Conservation (phyloP, 148 eudicot species). For the Vaccinium corymbosum region DNA sequence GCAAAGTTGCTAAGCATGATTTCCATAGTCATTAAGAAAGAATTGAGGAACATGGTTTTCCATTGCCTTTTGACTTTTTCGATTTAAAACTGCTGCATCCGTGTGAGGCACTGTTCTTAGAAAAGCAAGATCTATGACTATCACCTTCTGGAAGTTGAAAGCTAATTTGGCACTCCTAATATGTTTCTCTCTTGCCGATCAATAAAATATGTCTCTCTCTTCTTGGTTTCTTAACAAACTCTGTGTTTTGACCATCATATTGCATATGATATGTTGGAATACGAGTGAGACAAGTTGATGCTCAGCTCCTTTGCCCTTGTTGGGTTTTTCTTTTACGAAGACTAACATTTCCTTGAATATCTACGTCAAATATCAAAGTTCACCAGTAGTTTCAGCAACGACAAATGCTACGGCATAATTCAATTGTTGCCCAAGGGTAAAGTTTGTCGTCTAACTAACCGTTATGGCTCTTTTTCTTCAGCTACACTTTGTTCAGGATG, state of each 20-base stretch:
- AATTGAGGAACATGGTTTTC: background rate
- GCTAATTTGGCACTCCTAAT: background rate
- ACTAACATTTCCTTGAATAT: background rate
- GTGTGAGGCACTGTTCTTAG: background rate
- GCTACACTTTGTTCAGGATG: slow-evolving; percentile 84
- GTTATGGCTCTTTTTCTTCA: slow-evolving; percentile 25
- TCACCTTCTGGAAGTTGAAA: background rate
- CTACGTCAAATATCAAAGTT: background rate
- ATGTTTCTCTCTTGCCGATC: background rate
- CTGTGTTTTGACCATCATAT: background rate
- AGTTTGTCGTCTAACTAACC: slow-evolving; percentile 12
- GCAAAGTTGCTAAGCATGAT: background rate
- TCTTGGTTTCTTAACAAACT: background rate
- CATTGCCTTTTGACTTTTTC: background rate
- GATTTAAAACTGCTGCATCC: background rate
- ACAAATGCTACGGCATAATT: background rate
- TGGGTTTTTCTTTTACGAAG: background rate
- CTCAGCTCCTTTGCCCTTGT: background rate
- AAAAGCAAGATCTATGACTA: background rate
- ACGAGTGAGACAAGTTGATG: background rate
- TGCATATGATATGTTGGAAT: background rate
- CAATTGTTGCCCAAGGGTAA: background rate
- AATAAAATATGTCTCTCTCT: background rate
- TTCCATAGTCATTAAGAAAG: background rate
- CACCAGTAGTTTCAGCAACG: slow-evolving; percentile 8